Evolutionary conservation across 208 protist species (phyloP).

Genomic region (Phytomonas sp.): DNA sequence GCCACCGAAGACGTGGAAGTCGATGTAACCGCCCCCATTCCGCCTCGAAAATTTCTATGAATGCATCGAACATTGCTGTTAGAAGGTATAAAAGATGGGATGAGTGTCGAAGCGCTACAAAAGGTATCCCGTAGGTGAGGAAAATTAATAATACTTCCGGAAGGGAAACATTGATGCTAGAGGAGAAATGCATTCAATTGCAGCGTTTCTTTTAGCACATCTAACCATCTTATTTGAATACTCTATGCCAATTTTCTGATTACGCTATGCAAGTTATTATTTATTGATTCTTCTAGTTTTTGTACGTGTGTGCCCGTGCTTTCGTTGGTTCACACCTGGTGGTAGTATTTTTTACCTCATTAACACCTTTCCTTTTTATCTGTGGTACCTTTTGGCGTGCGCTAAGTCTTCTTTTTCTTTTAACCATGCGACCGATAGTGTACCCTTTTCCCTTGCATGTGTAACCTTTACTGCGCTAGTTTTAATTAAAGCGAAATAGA

Average conservation of each 20-base stretch:
- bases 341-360: not conserved
- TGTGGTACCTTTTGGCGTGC: constrained; percentile 9
- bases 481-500: not conserved
- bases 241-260: not conserved
- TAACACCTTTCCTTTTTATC: constrained; percentile 12
- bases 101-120: not conserved
- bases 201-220: not conserved
- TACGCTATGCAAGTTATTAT: not conserved
- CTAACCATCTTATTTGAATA: not conserved
- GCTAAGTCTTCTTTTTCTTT: constrained; percentile 11
- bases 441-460: constrained; percentile 20
- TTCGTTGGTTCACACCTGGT: constrained; percentile 3
- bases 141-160: not conserved
- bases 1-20: constrained; percentile 11
- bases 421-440: constrained; percentile 5
- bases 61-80: constrained; percentile 13
- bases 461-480: not conserved
- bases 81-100: not conserved
- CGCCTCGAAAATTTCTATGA: constrained; percentile 24
- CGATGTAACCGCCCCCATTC: constrained; percentile 19
- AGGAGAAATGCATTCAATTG: not conserved
- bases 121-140: not conserved
- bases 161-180: not conserved
- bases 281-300: constrained; percentile 10
- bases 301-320: not conserved